These are phyloP conservation scores for Athelia psychrophila DNA, from an alignment of 1,284 basidiomycete genomes.

Conservation along the genomic window DNA sequence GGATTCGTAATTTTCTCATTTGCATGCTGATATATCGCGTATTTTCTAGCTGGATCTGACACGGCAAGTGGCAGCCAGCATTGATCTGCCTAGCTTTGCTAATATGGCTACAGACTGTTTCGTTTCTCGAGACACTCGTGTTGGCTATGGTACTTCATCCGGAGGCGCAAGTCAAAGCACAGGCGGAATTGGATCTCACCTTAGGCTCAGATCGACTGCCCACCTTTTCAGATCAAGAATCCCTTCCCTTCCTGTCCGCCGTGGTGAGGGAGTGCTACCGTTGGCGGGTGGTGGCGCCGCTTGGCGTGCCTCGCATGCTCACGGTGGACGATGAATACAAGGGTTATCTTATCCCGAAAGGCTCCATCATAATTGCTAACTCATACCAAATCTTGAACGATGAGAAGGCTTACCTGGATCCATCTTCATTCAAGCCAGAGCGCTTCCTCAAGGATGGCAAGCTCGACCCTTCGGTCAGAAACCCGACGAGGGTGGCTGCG, in stretches of 20 bases:
- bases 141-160: conserved; percentile 19
- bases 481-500: conserved; percentile 21
- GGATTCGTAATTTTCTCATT: not conserved
- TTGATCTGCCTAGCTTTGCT: not conserved
- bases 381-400: conserved; percentile 19
- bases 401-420: conserved; percentile 26
- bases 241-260: conserved; percentile 16
- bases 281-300: not conserved
- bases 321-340: conserved; percentile 9
- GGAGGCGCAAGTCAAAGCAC: conserved; percentile 14
- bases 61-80: conserved; percentile 8
- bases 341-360: conserved; percentile 12
- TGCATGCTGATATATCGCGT: not conserved
- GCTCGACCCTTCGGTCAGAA: conserved; percentile 21
- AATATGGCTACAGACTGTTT: conserved; percentile 28
- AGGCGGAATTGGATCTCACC: conserved; percentile 16
- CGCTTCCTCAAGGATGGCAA: conserved; percentile 32
- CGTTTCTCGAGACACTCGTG: conserved; percentile 35
- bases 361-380: conserved; percentile 26
- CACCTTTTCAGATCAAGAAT: conserved; percentile 12
- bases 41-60: conserved; percentile 19
- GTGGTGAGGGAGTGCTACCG: conserved; percentile 24
- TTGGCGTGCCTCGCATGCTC: conserved; percentile 1
- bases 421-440: conserved; percentile 34
- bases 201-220: conserved; percentile 17